Evolutionary conservation across 1,284 basidiomycete genomes (phyloP).

Genomic region (Apiotrichum akiyoshidainum): DNA sequence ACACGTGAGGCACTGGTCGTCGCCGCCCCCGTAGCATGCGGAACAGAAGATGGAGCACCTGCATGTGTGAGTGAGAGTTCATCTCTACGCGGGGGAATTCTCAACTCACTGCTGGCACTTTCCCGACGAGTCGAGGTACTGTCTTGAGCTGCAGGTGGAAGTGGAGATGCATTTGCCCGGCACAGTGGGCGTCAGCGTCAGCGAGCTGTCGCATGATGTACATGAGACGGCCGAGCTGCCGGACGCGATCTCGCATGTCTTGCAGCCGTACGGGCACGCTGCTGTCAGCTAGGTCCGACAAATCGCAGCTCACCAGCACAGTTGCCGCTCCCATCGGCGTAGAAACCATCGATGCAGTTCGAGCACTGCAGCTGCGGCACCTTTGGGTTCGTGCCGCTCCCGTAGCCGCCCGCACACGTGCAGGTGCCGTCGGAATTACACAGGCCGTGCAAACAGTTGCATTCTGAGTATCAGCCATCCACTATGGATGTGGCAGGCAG

Average conservation of each 20-base stretch:
- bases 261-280: constrained; percentile 50
- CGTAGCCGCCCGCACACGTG: constrained; percentile 49
- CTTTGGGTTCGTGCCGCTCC: constrained; percentile 19
- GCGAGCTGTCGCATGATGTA: constrained; percentile 35
- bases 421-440: constrained; percentile 44
- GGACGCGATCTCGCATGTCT: constrained; percentile 36
- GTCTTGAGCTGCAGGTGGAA: constrained; percentile 35
- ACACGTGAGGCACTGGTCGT: constrained; percentile 50
- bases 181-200: constrained; percentile 26
- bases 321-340: constrained; percentile 32
- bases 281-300: neutral
- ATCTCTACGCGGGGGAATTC: constrained; percentile 8
- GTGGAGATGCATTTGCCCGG: constrained; percentile 36
- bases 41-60: neutral
- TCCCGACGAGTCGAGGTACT: constrained; percentile 36
- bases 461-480: constrained; percentile 35
- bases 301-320: constrained; percentile 43
- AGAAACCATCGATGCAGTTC: constrained; percentile 48
- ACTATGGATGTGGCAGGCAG: neutral
- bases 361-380: constrained; percentile 34
- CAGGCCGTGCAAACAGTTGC: constrained; percentile 50
- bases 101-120: constrained; percentile 34
- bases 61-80: neutral
- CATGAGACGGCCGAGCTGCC: constrained; percentile 28
- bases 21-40: constrained; percentile 25